Percentiles rank a stretch among this genome's conserved stretches.
phyloP scores from a whole-genome alignment of 495 filamentous ascomycete species.

The Xylaria scruposa region DNA sequence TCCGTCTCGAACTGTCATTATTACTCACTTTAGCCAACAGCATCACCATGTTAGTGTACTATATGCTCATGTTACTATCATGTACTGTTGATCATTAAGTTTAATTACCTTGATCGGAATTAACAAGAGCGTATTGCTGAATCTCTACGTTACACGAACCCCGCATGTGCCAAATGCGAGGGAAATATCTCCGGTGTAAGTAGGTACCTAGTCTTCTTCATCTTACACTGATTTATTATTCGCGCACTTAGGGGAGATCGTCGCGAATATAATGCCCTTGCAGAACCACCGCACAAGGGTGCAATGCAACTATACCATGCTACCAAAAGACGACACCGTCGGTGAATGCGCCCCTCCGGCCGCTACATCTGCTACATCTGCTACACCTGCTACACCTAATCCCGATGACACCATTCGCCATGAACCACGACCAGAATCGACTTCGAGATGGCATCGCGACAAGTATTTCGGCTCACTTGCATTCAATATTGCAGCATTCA shows the following conservation, averaged over 20 bases:
- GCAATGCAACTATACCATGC: constrained; percentile 21
- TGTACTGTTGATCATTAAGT: background rate
- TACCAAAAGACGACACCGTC: constrained; percentile 23
- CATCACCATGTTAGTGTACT: background rate
- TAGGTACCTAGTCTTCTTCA: background rate
- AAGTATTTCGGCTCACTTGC: constrained; percentile 63
- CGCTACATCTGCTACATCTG: constrained; percentile 3
- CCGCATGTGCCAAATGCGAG: background rate
- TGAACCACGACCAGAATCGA: background rate
- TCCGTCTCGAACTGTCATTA: background rate
- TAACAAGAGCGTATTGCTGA: background rate
- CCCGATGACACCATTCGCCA: background rate
- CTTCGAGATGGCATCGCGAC: constrained; percentile 27
- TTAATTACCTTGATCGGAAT: background rate
- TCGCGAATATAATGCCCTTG: background rate
- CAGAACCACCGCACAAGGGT: background rate
- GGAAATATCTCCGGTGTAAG: background rate
- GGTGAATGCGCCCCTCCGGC: background rate
- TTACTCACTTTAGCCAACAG: background rate
- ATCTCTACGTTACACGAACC: background rate
- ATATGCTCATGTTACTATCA: background rate
- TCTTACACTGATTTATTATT: background rate
- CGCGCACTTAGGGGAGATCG: background rate
- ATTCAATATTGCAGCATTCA: constrained; percentile 69
- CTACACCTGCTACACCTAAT: constrained; percentile 2